phyloP scores from a whole-genome alignment of 2,329 filamentous ascomycete species.

The Hypoxylon sp. region DNA sequence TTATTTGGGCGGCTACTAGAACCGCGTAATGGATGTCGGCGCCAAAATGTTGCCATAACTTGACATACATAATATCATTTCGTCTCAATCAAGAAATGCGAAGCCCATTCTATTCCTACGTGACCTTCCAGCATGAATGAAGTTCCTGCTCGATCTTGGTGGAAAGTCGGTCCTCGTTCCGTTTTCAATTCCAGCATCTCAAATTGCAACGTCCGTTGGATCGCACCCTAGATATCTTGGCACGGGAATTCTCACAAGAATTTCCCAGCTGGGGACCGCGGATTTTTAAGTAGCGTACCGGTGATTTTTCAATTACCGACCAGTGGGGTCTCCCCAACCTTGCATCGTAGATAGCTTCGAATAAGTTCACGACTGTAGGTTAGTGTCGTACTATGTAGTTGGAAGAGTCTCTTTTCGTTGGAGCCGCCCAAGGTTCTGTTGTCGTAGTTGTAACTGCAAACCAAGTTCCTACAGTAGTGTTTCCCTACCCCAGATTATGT shows the following conservation, averaged over 20 bases:
- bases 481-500: conserved; percentile 13
- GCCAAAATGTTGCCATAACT: conserved; percentile 3
- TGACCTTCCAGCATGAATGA: conserved; percentile 13
- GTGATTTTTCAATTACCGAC: conserved; percentile 38
- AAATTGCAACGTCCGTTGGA: conserved; percentile 43
- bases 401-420: conserved; percentile 19
- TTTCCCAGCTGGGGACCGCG: conserved; percentile 40
- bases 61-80: conserved; percentile 23
- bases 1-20: conserved; percentile 6
- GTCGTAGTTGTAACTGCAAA: conserved; percentile 27
- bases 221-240: conserved; percentile 44
- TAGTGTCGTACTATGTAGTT: conserved; percentile 23
- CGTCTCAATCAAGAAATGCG: conserved; percentile 7
- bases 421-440: conserved; percentile 26
- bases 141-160: conserved; percentile 23
- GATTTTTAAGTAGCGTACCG: conserved; percentile 17
- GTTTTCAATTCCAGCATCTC: conserved; percentile 40
- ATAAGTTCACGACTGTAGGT: conserved; percentile 21
- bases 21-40: not conserved
- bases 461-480: conserved; percentile 27
- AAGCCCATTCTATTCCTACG: conserved; percentile 14
- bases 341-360: conserved; percentile 14
- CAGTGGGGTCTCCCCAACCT: conserved; percentile 29
- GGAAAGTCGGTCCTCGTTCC: conserved; percentile 49
- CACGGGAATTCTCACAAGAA: conserved; percentile 39